Evolutionary conservation across 495 filamentous ascomycete genomes (phyloP), one percentile per base, ranked within the genome.

Genomic region (Thozetella sp.): DNA sequence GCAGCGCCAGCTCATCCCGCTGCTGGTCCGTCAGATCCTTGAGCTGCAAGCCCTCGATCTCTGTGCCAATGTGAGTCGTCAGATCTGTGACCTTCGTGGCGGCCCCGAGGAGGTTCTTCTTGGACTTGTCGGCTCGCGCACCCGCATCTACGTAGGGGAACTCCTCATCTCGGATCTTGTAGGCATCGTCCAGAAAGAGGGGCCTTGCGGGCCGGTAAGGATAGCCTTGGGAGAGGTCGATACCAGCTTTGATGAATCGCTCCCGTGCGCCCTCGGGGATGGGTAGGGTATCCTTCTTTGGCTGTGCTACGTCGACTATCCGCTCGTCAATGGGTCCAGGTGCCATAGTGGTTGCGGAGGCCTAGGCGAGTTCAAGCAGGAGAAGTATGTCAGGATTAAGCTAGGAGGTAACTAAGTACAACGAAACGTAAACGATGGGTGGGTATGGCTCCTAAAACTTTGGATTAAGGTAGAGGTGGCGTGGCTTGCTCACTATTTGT

Each of bases 21-120:
- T 91, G 88, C 69, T 86, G 80, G 50, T 84, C 74, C 0, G 83
- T 89, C 30, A 91, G 72, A 56, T 90, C 87, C 56, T 89, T 90
- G 24, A 90, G 69, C 53, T 91, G 88, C 10, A 90, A 63, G 0
- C 88, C 89, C 17, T 88, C 85, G 55, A 90, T 87, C 62, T 91
- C 88, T 2, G 88, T 90, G 13, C 89, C 88, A 66, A 90, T 90
- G 63, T 90, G 82, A 20, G 77, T 67, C 2, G 88, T 90, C 50
- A 91, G 69, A 59, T 87, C 76, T 15, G 83, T 88, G 2, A 90
- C 86, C 64, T 89, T 82, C 30, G 83, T 86, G 0, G 88, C 87
- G 0, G 87, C 88, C 0, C 80, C 81, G 3, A 91, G 60, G 10
- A 91, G 69, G 3, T 86, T 81, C 53, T 82, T 88, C 73, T 90